These are phyloP conservation scores for Betula pendula DNA, from an alignment of 306 rosid genomes.

Conservation along the genomic window DNA sequence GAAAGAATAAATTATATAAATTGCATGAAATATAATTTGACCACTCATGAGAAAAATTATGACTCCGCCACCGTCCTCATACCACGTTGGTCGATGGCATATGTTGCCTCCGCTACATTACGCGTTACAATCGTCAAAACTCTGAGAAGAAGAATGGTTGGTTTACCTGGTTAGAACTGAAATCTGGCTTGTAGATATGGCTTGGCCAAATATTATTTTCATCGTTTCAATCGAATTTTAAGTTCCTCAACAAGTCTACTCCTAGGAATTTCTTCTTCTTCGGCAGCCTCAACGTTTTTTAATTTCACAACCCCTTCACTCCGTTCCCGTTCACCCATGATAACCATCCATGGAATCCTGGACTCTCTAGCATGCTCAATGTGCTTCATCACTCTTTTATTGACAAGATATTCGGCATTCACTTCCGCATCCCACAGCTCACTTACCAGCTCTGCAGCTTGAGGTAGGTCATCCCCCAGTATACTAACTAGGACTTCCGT, in stretches of 20 bases:
- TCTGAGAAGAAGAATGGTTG: background rate
- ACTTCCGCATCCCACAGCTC: slow-evolving; percentile 72
- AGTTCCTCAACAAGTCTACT: slow-evolving; percentile 61
- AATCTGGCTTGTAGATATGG: background rate
- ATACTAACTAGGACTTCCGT: slow-evolving; percentile 83
- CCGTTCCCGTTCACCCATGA: slow-evolving; percentile 69
- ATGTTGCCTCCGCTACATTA: too few species aligned
- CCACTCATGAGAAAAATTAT: too few species aligned
- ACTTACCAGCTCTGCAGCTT: slow-evolving; percentile 70
- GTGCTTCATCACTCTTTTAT: slow-evolving; percentile 63
- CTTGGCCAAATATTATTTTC: slow-evolving; percentile 4
- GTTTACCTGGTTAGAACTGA: background rate
- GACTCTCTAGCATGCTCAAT: slow-evolving; percentile 73
- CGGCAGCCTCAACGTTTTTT: slow-evolving; percentile 46
- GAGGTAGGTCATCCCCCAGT: slow-evolving; percentile 60
- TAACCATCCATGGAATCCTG: slow-evolving; percentile 77
- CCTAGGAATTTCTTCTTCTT: slow-evolving; percentile 46
- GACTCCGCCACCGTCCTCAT: too few species aligned
- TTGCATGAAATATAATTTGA: too few species aligned
- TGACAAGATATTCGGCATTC: slow-evolving; percentile 64
- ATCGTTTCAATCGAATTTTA: slow-evolving; percentile 41
- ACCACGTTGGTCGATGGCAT: too few species aligned
- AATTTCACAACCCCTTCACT: slow-evolving; percentile 61
- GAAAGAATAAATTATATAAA: too few species aligned
- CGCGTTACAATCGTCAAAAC: too few species aligned